Evolutionary conservation across 1,139 yeast species (phyloP), one percentile per base, ranked within the genome.

Genomic region (Debaryomyces subglobosus): DNA sequence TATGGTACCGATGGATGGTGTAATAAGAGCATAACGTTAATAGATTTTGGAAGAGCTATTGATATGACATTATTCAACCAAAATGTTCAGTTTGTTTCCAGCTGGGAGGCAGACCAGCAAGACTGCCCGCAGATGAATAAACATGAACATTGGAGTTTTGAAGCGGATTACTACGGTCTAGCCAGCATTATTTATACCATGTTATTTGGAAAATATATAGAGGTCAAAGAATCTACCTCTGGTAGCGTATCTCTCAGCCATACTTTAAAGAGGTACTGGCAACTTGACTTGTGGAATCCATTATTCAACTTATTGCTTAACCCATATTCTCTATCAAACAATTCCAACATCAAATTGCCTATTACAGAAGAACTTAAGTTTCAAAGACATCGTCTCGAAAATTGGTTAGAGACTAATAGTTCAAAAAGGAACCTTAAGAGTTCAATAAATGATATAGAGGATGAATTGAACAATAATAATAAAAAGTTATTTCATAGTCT

Each of bases 41-140:
- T 91, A 54, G 97, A 91, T 65, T 91, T 89, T 67, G 96, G 96
- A 1, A 75, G 95, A 50, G 85, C 95, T 0, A 79, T 90, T 23
- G 97, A 92, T 60, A 65, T 89, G 66, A 69, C 77, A 0, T 66
- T 87, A 34, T 82, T 85, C 51, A 59, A 63, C 2, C 57, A 64
- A 3, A 74, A 75, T 42, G 81, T 80, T 0, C 74, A 74, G 52
- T 91, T 90, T 63, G 67, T 69, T 29, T 77, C 85, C 13, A 74
- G 78, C 55, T 86, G 90, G 88, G 74, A 74, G 43, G 73, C 85
- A 1, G 90, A 85, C 58, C 75, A 77, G 47, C 94, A 86, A 57
- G 96, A 89, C 58, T 89, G 96, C 61, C 82, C 83, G 3, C 89
- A 86, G 58, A 84, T 89, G 86, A 73, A 83, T 49, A 69, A 78